phyloP scores from a whole-genome alignment of 2,329 filamentous ascomycete species.

The Penicillium brevicompactum region DNA sequence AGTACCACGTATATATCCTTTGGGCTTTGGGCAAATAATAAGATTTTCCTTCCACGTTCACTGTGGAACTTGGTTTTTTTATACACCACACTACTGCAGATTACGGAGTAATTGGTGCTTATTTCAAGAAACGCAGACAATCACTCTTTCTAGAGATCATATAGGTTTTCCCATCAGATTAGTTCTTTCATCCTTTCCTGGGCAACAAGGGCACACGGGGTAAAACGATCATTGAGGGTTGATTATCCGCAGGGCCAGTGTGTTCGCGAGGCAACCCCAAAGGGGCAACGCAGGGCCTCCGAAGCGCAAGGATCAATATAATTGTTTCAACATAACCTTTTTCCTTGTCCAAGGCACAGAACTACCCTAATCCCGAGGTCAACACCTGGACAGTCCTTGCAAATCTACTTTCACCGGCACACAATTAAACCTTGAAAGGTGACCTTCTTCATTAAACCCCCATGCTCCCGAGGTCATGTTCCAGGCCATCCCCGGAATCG shows the following conservation, averaged over 20 bases:
- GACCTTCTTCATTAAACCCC: too few species aligned
- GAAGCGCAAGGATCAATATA: slow-evolving; percentile 6
- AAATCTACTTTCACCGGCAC: too few species aligned
- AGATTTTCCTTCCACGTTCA: slow-evolving; percentile 1
- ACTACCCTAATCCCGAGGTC: not conserved
- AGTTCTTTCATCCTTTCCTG: not conserved
- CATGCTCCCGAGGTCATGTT: too few species aligned
- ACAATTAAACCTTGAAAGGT: too few species aligned
- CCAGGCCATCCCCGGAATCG: not conserved
- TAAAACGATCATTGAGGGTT: not conserved
- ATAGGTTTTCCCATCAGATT: not conserved
- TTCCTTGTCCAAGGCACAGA: not conserved
- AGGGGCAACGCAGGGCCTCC: slow-evolving; percentile 5
- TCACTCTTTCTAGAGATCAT: too few species aligned
- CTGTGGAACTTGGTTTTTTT: not conserved
- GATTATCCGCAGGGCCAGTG: not conserved
- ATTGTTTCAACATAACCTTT: slow-evolving; percentile 1
- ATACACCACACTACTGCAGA: not conserved
- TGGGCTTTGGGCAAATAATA: slow-evolving; percentile 3
- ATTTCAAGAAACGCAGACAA: too few species aligned
- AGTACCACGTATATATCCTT: slow-evolving; percentile 9
- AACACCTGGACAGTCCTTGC: not conserved
- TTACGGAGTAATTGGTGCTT: not conserved
- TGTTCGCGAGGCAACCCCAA: slow-evolving; percentile 8
- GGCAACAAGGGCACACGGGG: not conserved